Evolutionary conservation across 345 rosid species (phyloP).

Genomic region (Schrenkiella parvula): DNA sequence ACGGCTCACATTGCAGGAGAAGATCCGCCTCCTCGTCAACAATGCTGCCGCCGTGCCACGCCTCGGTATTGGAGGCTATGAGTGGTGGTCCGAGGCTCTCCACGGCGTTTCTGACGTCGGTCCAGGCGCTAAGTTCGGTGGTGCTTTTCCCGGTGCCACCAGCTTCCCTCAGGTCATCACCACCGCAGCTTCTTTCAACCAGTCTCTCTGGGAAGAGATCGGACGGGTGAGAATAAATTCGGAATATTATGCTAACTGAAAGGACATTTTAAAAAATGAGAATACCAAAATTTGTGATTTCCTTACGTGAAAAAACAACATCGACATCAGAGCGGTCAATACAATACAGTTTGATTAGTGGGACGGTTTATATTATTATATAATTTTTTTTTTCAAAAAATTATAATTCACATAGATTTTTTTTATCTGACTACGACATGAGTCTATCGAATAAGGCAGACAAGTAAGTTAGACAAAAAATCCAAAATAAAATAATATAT

Average conservation of each 20-base stretch:
- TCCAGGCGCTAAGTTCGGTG: slow-evolving; percentile 67
- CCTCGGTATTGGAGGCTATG: slow-evolving; percentile 76
- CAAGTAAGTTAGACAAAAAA: slow-evolving; percentile 9
- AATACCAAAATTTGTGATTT: neutral
- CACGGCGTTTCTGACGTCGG: slow-evolving; percentile 86
- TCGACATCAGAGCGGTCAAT: slow-evolving; percentile 1
- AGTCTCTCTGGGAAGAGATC: slow-evolving; percentile 77
- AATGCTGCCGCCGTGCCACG: slow-evolving; percentile 75
- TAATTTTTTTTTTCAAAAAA: neutral
- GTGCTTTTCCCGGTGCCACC: slow-evolving; percentile 70
- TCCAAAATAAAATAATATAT: neutral
- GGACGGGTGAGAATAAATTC: slow-evolving; percentile 56
- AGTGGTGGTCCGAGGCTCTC: slow-evolving; percentile 99
- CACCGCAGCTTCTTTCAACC: slow-evolving; percentile 87
- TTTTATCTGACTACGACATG: neutral
- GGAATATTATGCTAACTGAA: neutral
- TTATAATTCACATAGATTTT: neutral
- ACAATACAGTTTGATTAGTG: neutral
- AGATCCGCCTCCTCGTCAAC: slow-evolving; percentile 70
- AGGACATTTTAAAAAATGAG: neutral
- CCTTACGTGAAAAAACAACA: slow-evolving; percentile 10
- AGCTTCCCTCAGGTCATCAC: slow-evolving; percentile 97
- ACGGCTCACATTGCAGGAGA: slow-evolving; percentile 77
- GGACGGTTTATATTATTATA: neutral
- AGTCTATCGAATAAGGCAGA: slow-evolving; percentile 9